Base-by-base conservation (phyloP, 1,284 basidiomycete genomes). In the Microbotryomycetes sp. region DNA sequence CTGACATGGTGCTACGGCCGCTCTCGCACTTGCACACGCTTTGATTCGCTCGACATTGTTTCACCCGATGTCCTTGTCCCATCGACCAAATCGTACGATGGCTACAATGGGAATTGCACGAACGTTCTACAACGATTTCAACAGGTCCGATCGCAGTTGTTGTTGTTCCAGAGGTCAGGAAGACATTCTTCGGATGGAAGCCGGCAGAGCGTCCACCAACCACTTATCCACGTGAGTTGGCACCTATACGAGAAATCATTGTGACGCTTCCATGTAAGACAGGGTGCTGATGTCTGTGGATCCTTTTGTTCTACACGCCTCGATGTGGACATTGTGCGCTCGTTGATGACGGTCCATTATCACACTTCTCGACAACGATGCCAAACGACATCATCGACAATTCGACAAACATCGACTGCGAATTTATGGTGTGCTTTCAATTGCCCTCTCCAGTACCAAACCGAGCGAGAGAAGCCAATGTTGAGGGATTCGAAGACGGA, bases 151-250 rank as follows among this genome's bases (percentile, higher is more conserved):
- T 86, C 28, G 79, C 89, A 74, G 87, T 87, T 54, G 70, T 89
- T 47, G 79, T 81, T 51, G 83, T 96, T 14, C 92, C 92, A 14
- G 85, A 88, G 6, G 82, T 94, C 69, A 85, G 91, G 62, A 83
- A 80, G 73, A 77, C 81, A 15, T 76, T 71, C 60, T 78, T 81
- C 54, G 92, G 92, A 42, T 92, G 86, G 76, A 81, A 81, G 70
- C 83, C 83, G 4, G 77, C 87, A 48, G 87, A 90, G 74, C 80
- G 81, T 49, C 81, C 91, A 57, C 92, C 92, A 12, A 85, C 86
- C 15, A 83, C 88, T 29, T 97, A 89, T 77, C 92, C 92, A 70
- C 74, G 92, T 96, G 75, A 75, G 90, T 81, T 28, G 22, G 30
- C n/a, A 12, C 15, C 54, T 15, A 4, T 28, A 26, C 28, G 15